Conservation (phyloP, 116 monocot genomes). For the Dioscorea cayenensis region DNA sequence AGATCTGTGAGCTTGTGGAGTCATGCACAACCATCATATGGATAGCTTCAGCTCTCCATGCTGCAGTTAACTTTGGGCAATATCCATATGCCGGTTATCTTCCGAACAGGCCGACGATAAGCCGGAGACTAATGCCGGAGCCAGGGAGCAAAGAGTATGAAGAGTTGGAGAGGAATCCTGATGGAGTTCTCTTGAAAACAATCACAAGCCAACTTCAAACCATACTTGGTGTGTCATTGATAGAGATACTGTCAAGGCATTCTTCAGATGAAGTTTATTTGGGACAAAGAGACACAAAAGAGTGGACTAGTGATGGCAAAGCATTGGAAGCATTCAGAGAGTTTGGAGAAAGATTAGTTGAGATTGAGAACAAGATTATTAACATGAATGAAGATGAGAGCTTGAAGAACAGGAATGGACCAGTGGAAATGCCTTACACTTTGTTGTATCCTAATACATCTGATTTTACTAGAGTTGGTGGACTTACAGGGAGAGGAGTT, state of each 20-base stretch:
- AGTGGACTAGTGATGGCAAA: constrained; percentile 45
- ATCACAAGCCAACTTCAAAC: constrained; percentile 54
- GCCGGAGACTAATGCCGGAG: constrained; percentile 48
- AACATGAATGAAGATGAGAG: constrained; percentile 24
- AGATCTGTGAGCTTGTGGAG: constrained; percentile 12
- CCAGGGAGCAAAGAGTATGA: constrained; percentile 31
- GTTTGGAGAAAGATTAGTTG: constrained; percentile 27
- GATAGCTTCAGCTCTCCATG: constrained; percentile 43
- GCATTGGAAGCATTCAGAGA: constrained; percentile 46
- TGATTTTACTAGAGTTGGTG: constrained; percentile 5
- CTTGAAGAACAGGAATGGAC: constrained; percentile 47
- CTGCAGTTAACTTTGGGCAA: constrained; percentile 49
- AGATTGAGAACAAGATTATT: constrained; percentile 39
- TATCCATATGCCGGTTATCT: constrained; percentile 60
- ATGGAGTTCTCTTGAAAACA: constrained; percentile 34
- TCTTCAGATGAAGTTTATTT: constrained; percentile 64
- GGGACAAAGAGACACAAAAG: constrained; percentile 43
- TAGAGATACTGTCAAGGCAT: constrained; percentile 70
- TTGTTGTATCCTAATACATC: constrained; percentile 30
- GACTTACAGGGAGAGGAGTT: constrained; percentile 35
- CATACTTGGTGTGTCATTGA: constrained; percentile 34
- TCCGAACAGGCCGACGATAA: constrained; percentile 60
- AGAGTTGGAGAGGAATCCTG: constrained; percentile 33
- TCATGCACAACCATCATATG: constrained; percentile 37
- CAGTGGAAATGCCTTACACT: constrained; percentile 44